Evolutionary conservation across 169 alveolate genomes (phyloP), one percentile per base, ranked within the genome.

Genomic region (Plasmodium inui): DNA sequence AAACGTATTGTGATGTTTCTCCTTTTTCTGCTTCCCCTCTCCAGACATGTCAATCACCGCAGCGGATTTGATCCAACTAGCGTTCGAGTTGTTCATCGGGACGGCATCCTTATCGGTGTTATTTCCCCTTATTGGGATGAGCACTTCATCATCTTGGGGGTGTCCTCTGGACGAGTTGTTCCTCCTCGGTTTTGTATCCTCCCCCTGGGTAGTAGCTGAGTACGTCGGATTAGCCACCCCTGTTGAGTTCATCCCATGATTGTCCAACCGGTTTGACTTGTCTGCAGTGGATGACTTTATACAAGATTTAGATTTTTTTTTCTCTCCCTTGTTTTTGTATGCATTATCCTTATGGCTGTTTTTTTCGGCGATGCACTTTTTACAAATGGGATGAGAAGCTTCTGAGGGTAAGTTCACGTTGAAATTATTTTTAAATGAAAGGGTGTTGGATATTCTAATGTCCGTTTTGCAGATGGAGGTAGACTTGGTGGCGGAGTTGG

Each of bases 371-470:
- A 32, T 9, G 30, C 55, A 44, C 8, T 81, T 81, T 81, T 81
- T 19, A 26, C 61, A 74, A 81, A 17, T 0, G 17, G 89, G 39
- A 39, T 4, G 1, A 10, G 17, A 70, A n/a, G 50, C 26, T n/a
- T 26, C 44, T 39, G 1, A 37, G 14, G 19, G 19, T 19, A 39
- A 26, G 9, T 39, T 57, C 19, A 26, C 17, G 30, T 17, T n/a
- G 10, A 12, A 30, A 67, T 28, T n/a, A 67, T 12, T 37, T 12
- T 83, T 30, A 10, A 84, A 3, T 26, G 93, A 41, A 46, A 84
- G 39, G 50, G 84, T 73, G 39, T 74, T 84, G 3, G 93, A 73
- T 9, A 28, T 28, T 46, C 53, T 84, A 17, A 74, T 50, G 74
- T 46, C 73, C 0, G 41, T 83, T 28, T 41, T 73, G 57, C 55